Base-by-base conservation (phyloP, 768 basidiomycete species). In the Candolleomyces eurysporus region DNA sequence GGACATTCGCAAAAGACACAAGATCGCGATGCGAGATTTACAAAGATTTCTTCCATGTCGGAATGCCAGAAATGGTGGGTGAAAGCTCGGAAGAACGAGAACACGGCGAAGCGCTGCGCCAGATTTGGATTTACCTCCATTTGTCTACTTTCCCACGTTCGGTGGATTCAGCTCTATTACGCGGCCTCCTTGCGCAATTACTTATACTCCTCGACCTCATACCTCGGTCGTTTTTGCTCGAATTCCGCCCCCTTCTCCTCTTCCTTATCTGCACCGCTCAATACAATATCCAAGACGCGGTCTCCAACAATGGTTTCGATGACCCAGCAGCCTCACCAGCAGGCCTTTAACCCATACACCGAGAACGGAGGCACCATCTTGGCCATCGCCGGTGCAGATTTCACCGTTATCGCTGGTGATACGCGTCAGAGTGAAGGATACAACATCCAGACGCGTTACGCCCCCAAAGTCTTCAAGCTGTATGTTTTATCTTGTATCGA, bases 391-490 rank as follows among this genome's bases (percentile, higher is more conserved):
- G 97, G 96, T 57, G 84, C 86, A 49, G 92, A 95, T 73, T 98
- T 98, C 74, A 84, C 85, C 62, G 94, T 98, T 72, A 91, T 98
- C 68, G 96, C 97, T 5, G 93, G 95, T 56, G 96, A 99, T 76
- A 99, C 96, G 48, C 81, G 96, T 60, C 97, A 98, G 79, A 94
- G 89, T 66, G 92, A 96, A 72, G 96, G 96, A n/a, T 98, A 92
- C 77, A 91, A 80, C 72, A 99, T 99, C 74, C 96, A 99, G 81
- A 97, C 96, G 62, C 84, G 96, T 73, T 98, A 97, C 74, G 94
- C 94, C 8, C 89, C 94, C 48, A 96, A 98, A 76, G 94, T 98
- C 61, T 97, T 95, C 78, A 83, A 86, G 78, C 76, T 99, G 93
- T 97, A 69, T 77, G 93, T 71, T 36, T 22, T 36, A 31, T 46